Base-by-base conservation (phyloP, 352 stramenopile genomes). In the Globisporangium lucens region DNA sequence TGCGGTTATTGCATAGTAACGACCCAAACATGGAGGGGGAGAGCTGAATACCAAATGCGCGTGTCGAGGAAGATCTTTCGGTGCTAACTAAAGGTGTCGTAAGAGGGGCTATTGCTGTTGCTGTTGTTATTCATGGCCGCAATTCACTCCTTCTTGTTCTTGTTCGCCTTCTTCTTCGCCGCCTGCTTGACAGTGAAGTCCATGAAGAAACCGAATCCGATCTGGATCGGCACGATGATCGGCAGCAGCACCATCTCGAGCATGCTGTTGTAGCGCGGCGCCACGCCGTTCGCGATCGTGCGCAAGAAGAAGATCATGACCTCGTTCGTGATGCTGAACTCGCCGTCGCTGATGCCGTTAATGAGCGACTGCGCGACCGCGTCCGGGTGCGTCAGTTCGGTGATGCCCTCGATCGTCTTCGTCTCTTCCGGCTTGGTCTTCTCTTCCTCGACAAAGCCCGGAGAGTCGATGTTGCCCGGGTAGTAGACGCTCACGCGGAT, bases 271-370 rank as follows among this genome's bases (percentile, higher is more conserved):
- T 69, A 74, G 61, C 88, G 88, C 24, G 84, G 84, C 4, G 82
- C 76, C 38, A 94, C 81, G 60, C 88, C 88, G 64, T 93, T 95
- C 38, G 80, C 80, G 57, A 93, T 77, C 12, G 89, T 43, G 51
- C 84, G 86, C 56, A 95, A 59, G 22, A 94, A 70, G 65, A 84
- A 88, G 65, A 92, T 79, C 76, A 91, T 78, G 24, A 79, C 66
- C 64, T 95, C 88, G 73, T 93, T 94, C 59, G 86, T 90, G 75
- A 93, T 91, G 55, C 77, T 82, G 72, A 89, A 96, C 57, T 91
- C 73, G 38, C 88, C 88, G 63, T 89, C 71, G 59, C 70, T 75
- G 30, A 94, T 67, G 30, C 84, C 84, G 49, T 84, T 67, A 65
- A 96, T 81, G 51, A 96, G 68, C 27, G 74, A 78, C 64, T 91